Evolutionary conservation across 169 alveolate species (phyloP), one percentile per base, ranked within the genome.

Genomic region (Plasmodium gonderi): DNA sequence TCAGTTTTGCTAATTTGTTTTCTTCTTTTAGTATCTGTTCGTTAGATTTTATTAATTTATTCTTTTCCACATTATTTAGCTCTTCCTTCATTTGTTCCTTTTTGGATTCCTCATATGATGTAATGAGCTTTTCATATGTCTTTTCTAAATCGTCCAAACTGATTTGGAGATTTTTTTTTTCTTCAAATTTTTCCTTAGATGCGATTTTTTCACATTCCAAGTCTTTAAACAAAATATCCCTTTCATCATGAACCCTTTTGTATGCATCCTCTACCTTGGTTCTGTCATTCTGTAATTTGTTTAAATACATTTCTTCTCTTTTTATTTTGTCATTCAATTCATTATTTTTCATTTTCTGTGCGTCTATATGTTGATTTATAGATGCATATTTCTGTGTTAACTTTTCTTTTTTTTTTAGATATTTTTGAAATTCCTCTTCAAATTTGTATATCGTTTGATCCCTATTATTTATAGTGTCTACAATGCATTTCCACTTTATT

Each of bases 361-460:
- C 44, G 7, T 51, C 47, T 42, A 85, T 40, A 65, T 23, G 40
- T 20, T 47, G 44, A 38, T 26, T 33, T 26, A 74, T 85, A 26
- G 44, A 31, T 23, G 12, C 68, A 74, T 38, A 85, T 75, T 74
- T 85, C 20, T 85, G 17, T 78, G 44, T 49, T 12, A 85, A 78
- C n/a, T 74, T 51, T 51, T 85, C 23, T 42, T 65, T 64, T 60
- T 75, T 72, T 26, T 75, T 85, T 54, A 78, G 2, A 38, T 74
- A 74, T 75, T 75, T 85, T 40, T 23, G 23, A 44, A 54, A 85
- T 23, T 85, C 78, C 2, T 60, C 87, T 40, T 85, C 89, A 54
- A 85, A 85, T 75, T 74, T 75, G 44, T 44, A 75, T 11, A 85
- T 75, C n/a, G 92, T 85, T 4, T 75, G 14, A 65, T 85, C 92